phyloP scores from a whole-genome alignment of 1,284 basidiomycete species.

The Ganoderma resinaceum region DNA sequence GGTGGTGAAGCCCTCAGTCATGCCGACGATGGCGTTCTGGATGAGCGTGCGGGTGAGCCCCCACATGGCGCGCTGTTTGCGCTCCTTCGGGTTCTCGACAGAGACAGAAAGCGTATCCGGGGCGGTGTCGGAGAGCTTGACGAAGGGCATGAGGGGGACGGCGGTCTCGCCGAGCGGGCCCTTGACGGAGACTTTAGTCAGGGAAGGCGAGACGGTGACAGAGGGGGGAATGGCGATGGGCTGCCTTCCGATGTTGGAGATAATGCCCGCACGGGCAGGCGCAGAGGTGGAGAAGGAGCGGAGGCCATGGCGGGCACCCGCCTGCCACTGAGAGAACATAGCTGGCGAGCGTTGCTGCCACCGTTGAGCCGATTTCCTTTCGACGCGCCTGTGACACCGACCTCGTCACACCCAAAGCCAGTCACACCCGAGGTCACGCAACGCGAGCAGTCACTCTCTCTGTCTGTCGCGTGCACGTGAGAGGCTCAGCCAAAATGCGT shows the following conservation, averaged over 20 bases:
- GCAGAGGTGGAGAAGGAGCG: conserved; percentile 39
- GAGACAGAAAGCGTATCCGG: conserved; percentile 61
- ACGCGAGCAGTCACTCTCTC: conserved; percentile 18
- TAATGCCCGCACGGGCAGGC: conserved; percentile 38
- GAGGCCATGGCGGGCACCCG: conserved; percentile 33
- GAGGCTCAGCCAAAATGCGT: conserved; percentile 31
- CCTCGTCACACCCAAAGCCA: not conserved
- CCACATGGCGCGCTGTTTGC: conserved; percentile 90
- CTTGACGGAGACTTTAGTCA: conserved; percentile 63
- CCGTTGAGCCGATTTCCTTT: not conserved
- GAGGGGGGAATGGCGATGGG: conserved; percentile 77
- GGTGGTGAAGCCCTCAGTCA: conserved; percentile 87
- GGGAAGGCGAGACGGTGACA: conserved; percentile 65
- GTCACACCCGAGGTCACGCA: conserved; percentile 23
- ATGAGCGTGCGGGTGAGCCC: conserved; percentile 92
- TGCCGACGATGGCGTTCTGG: conserved; percentile 89
- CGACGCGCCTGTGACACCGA: conserved; percentile 5
- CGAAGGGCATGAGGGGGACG: conserved; percentile 74
- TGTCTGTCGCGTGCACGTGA: conserved; percentile 33
- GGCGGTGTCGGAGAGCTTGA: conserved; percentile 64
- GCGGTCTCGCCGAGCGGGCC: conserved; percentile 82
- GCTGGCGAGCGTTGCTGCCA: conserved; percentile 19
- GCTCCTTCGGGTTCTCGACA: conserved; percentile 75
- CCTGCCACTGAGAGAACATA: conserved; percentile 41
- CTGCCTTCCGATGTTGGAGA: conserved; percentile 83